A percentile compares a stretch with the other conserved stretches of the same genome.
Conservation (phyloP, 192 early-diverging fungal species). For the Borealophlyctis nickersoniae region DNA sequence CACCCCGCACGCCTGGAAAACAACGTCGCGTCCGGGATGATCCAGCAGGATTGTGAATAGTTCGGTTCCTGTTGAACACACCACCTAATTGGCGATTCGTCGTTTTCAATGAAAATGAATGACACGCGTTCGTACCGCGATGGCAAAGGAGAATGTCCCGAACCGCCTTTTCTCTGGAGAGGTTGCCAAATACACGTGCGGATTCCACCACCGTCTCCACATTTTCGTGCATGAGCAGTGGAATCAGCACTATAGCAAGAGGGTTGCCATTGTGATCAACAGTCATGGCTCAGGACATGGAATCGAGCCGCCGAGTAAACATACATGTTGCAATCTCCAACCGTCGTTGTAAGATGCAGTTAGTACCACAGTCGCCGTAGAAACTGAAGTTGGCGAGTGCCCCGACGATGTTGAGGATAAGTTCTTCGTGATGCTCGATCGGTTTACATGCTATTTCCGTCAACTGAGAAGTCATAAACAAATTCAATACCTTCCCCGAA, state of each 20-base stretch:
- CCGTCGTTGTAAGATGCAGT: constrained; percentile 21
- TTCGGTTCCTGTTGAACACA: constrained; percentile 34
- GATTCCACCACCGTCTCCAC: constrained; percentile 41
- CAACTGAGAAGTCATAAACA: too few relatives aligned
- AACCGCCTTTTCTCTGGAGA: constrained; percentile 26
- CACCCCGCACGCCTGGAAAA: constrained; percentile 40
- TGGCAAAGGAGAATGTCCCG: too few relatives aligned
- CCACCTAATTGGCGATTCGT: constrained; percentile 4
- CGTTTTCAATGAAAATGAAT: constrained; percentile 13
- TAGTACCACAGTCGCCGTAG: constrained; percentile 20
- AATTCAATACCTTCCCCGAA: too few relatives aligned
- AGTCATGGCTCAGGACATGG: background rate
- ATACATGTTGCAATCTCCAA: constrained; percentile 32
- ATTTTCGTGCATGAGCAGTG: constrained; percentile 38
- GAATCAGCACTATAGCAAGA: constrained; percentile 25
- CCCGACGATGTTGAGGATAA: constrained; percentile 41
- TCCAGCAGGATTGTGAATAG: constrained; percentile 40
- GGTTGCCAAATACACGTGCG: constrained; percentile 35
- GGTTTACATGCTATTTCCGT: constrained; percentile 15
- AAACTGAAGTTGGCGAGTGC: constrained; percentile 48
- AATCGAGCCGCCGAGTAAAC: background rate
- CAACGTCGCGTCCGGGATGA: constrained; percentile 28
- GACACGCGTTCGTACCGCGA: too few relatives aligned
- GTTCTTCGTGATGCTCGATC: constrained; percentile 29
- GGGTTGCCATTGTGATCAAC: background rate